These are phyloP conservation scores for Pythium sukuiense DNA, from an alignment of 352 stramenopile species.

Conservation along the genomic window DNA sequence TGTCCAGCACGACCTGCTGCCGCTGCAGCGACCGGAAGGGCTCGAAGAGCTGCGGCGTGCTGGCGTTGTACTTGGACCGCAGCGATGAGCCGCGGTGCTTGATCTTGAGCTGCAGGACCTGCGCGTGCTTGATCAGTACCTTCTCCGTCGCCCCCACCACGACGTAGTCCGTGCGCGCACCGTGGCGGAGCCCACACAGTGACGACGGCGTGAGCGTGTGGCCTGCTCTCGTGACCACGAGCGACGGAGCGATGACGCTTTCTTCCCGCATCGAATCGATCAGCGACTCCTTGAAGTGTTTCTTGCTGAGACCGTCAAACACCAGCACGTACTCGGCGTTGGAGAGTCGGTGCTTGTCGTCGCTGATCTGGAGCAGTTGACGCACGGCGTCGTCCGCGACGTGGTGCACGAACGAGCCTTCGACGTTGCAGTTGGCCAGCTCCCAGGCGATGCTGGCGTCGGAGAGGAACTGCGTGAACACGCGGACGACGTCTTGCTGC, in stretches of 20 bases:
- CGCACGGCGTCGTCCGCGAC: slow-evolving; percentile 43
- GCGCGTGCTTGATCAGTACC: slow-evolving; percentile 60
- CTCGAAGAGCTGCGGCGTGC: slow-evolving; percentile 52
- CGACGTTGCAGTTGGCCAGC: slow-evolving; percentile 59
- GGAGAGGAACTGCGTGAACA: slow-evolving; percentile 42
- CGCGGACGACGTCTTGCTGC: slow-evolving; percentile 39
- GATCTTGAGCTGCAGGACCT: slow-evolving; percentile 67
- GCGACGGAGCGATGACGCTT: slow-evolving; percentile 51
- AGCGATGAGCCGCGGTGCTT: slow-evolving; percentile 64
- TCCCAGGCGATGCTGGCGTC: slow-evolving; percentile 51
- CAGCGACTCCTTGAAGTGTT: slow-evolving; percentile 71
- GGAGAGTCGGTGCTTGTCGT: slow-evolving; percentile 27
- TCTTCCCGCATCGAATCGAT: slow-evolving; percentile 74
- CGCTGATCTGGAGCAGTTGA: slow-evolving; percentile 28
- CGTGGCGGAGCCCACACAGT: slow-evolving; percentile 14
- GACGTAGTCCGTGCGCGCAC: slow-evolving; percentile 45
- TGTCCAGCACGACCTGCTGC: slow-evolving; percentile 72
- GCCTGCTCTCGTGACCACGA: slow-evolving; percentile 46
- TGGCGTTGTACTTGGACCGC: slow-evolving; percentile 53
- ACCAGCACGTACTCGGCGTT: slow-evolving; percentile 69
- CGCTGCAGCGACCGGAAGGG: slow-evolving; percentile 72
- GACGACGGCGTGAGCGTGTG: slow-evolving; percentile 19
- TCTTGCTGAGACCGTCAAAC: slow-evolving; percentile 58
- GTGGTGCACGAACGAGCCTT: slow-evolving; percentile 70
- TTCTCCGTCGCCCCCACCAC: slow-evolving; percentile 55